Evolutionary conservation across 805 yeast genomes (phyloP).

Genomic region (Ogataea haglerorum): DNA sequence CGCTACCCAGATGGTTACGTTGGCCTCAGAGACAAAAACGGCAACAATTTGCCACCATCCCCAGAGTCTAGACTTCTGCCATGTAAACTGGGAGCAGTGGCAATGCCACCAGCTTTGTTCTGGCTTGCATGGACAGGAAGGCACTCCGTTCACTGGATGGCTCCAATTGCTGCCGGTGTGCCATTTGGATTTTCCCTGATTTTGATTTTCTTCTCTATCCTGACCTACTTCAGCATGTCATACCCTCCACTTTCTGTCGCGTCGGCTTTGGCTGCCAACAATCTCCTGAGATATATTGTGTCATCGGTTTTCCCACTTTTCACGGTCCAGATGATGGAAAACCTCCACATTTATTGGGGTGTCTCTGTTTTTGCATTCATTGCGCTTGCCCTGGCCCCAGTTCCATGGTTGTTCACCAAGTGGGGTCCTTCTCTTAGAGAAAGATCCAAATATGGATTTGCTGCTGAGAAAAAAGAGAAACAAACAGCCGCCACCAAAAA

Average conservation of each 20-base stretch:
- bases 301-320: constrained; percentile 84
- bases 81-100: constrained; percentile 64
- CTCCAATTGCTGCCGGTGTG: constrained; percentile 71
- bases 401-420: constrained; percentile 64
- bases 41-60: constrained; percentile 49
- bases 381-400: constrained; percentile 67
- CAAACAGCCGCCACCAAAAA: constrained; percentile 12
- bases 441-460: constrained; percentile 57
- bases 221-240: constrained; percentile 65
- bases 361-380: constrained; percentile 62
- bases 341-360: constrained; percentile 77
- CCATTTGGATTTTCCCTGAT: constrained; percentile 76
- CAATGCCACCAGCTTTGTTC: constrained; percentile 64
- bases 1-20: constrained; percentile 60
- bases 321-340: constrained; percentile 77
- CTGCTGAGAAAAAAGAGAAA: constrained; percentile 35
- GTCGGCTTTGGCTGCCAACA: constrained; percentile 87
- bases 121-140: constrained; percentile 83
- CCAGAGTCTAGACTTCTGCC: constrained; percentile 62
- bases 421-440: constrained; percentile 58
- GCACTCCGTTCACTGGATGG: constrained; percentile 66
- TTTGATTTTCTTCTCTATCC: constrained; percentile 64
- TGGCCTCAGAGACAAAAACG: constrained; percentile 52
- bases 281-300: constrained; percentile 66
- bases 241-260: constrained; percentile 79